phyloP scores from a whole-genome alignment of 805 yeast genomes.

The Tetrapisispora namnaoensis region DNA sequence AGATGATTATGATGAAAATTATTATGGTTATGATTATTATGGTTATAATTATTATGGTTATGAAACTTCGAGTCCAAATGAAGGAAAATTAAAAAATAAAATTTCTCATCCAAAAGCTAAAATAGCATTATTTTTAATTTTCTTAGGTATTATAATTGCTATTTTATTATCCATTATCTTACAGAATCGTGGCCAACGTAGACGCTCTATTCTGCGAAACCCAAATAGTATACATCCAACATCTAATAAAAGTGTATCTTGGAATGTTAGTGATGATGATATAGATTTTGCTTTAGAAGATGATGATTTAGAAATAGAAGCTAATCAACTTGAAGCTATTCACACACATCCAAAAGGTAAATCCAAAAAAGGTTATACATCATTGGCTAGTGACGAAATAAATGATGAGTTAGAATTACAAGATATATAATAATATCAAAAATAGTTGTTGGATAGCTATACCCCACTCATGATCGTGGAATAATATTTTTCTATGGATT shows the following conservation, averaged over 20 bases:
- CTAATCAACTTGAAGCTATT: neutral
- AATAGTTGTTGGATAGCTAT: neutral
- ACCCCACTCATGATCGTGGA: too few species aligned
- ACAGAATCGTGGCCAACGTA: neutral
- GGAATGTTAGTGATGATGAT: slow-evolving; percentile 4
- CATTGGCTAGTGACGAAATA: slow-evolving; percentile 14
- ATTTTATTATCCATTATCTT: neutral
- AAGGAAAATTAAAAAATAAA: slow-evolving; percentile 32
- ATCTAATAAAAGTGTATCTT: neutral
- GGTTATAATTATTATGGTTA: slow-evolving; percentile 1
- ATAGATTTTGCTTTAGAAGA: slow-evolving; percentile 10
- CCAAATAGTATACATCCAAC: neutral
- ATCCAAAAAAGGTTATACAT: slow-evolving; percentile 13
- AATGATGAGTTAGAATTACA: slow-evolving; percentile 19
- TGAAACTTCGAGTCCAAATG: slow-evolving; percentile 25
- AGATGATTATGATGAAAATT: slow-evolving; percentile 31
- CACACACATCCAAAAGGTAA: slow-evolving; percentile 2
- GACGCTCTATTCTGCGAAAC: neutral
- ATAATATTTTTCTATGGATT: too few species aligned
- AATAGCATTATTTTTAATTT: neutral
- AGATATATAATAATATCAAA: neutral
- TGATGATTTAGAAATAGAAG: neutral
- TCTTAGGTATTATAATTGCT: neutral
- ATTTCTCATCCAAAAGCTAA: slow-evolving; percentile 2
- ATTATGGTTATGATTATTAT: slow-evolving; percentile 7